These are phyloP conservation scores for Beverwykella pulmonaria DNA, from an alignment of 495 filamentous ascomycete genomes.

Conservation along the genomic window DNA sequence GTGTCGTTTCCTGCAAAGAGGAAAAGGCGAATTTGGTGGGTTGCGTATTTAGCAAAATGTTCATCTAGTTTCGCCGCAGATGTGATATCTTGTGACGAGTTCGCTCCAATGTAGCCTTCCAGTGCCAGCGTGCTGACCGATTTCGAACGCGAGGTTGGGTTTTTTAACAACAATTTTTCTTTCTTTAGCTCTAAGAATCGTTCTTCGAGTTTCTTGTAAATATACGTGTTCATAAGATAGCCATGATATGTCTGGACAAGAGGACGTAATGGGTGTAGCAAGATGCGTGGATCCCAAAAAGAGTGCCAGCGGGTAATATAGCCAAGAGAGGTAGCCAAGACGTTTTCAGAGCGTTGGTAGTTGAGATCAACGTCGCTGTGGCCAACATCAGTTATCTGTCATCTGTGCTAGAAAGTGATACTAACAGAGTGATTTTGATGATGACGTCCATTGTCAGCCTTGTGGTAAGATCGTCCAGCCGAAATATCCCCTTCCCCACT, in stretches of 20 bases:
- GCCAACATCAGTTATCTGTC: neutral
- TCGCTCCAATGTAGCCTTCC: constrained; percentile 5
- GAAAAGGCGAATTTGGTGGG: constrained; percentile 41
- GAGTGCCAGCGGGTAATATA: constrained; percentile 16
- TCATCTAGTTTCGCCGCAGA: neutral
- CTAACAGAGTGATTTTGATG: constrained; percentile 18
- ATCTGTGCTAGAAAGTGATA: neutral
- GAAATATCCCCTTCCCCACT: neutral
- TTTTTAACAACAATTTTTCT: no score
- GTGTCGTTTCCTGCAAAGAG: constrained; percentile 58
- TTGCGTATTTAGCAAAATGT: constrained; percentile 11
- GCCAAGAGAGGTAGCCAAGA: neutral
- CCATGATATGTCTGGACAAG: no score
- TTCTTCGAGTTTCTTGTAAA: no score
- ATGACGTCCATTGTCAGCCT: constrained; percentile 24
- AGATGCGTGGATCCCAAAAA: constrained; percentile 23
- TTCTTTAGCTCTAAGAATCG: no score
- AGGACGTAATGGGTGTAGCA: constrained; percentile 11
- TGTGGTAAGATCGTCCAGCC: constrained; percentile 8
- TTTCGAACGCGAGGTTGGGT: no score
- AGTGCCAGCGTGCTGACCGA: constrained; percentile 16
- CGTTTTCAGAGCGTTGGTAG: constrained; percentile 11
- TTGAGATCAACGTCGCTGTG: constrained; percentile 15
- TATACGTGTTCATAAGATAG: no score
- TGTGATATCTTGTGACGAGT: neutral